Conservation (phyloP, 805 yeast species). For the Yamadazyma olivae region DNA sequence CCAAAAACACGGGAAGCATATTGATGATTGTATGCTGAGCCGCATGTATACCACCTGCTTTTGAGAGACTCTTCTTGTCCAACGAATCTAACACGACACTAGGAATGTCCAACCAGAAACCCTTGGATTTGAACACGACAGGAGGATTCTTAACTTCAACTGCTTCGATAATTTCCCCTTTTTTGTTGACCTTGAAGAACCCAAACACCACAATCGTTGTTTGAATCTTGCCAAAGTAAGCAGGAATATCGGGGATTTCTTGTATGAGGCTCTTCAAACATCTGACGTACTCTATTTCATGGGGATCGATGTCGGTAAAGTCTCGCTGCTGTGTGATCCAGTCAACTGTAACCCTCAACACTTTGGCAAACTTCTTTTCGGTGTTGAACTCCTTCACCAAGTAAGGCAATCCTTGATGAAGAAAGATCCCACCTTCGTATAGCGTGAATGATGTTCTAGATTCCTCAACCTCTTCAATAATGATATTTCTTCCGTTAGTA, state of each 20-base stretch:
- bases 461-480: constrained; percentile 87
- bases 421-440: constrained; percentile 88
- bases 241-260: constrained; percentile 45
- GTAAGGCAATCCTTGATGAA: constrained; percentile 92
- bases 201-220: constrained; percentile 85
- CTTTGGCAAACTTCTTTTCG: constrained; percentile 78
- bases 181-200: constrained; percentile 78
- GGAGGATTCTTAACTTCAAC: constrained; percentile 93
- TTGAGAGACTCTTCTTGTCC: constrained; percentile 52
- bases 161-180: constrained; percentile 81
- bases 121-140: constrained; percentile 61
- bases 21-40: constrained; percentile 90
- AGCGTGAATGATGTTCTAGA: constrained; percentile 86
- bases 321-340: constrained; percentile 94
- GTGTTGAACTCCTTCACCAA: constrained; percentile 80
- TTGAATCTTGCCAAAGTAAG: constrained; percentile 71
- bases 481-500: constrained; percentile 69
- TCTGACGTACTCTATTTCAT: constrained; percentile 61
- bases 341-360: constrained; percentile 84
- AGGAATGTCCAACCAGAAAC: constrained; percentile 92
- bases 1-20: constrained; percentile 68
- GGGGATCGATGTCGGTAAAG: constrained; percentile 89
- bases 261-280: constrained; percentile 36
- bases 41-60: constrained; percentile 95
- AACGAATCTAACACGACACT: constrained; percentile 56